Evolutionary conservation across 1,139 yeast genomes (phyloP).

Genomic region (Kazachstania sp.): DNA sequence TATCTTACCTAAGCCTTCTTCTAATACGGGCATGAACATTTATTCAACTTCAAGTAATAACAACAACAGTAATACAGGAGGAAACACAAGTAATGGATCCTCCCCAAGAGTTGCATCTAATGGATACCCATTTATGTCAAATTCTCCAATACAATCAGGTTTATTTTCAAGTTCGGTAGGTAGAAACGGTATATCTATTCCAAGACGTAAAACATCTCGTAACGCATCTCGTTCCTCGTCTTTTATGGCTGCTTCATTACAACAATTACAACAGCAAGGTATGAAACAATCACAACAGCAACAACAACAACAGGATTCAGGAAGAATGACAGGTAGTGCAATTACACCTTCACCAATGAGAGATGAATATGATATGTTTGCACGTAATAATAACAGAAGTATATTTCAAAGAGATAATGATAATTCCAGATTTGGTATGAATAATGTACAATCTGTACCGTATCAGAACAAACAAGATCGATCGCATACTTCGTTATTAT

Average conservation of each 20-base stretch:
- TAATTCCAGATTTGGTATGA: background rate
- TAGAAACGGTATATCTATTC: slow-evolving; percentile 23
- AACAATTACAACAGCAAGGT: slow-evolving; percentile 18
- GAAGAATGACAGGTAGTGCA: background rate
- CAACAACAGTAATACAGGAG: background rate
- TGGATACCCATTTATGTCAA: slow-evolving; percentile 4
- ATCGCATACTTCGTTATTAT: slow-evolving; percentile 28
- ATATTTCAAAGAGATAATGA: background rate
- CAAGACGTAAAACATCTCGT: slow-evolving; percentile 26
- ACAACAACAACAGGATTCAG: background rate
- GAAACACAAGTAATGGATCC: slow-evolving; percentile 19
- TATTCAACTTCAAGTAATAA: slow-evolving; percentile 7
- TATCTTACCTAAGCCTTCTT: slow-evolving; percentile 30
- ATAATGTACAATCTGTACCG: background rate
- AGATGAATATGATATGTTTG: slow-evolving; percentile 18
- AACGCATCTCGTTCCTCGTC: slow-evolving; percentile 26
- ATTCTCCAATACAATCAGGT: slow-evolving; percentile 20
- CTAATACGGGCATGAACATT: slow-evolving; percentile 4
- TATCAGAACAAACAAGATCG: slow-evolving; percentile 9
- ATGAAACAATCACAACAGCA: background rate
- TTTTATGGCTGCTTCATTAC: slow-evolving; percentile 25
- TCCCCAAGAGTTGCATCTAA: slow-evolving; percentile 19
- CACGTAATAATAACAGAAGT: background rate
- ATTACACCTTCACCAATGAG: slow-evolving; percentile 8
- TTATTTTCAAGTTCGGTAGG: slow-evolving; percentile 9